Evolutionary conservation across 176 grass and related monocot species (phyloP).

Genomic region (Bromus sterilis): DNA sequence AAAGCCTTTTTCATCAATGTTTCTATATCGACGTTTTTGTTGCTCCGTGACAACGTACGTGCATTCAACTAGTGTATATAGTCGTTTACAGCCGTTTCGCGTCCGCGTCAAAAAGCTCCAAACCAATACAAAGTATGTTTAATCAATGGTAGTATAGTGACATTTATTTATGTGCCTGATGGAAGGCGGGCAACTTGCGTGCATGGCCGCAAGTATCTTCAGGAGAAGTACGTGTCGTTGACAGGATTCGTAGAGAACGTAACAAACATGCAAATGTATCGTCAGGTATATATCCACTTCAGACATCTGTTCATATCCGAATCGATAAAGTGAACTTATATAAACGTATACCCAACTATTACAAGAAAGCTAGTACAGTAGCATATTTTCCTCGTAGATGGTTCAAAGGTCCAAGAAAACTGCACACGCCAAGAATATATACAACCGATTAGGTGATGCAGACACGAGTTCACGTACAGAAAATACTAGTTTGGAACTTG

Average conservation of each 20-base stretch:
- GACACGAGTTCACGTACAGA: neutral
- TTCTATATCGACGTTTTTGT: no score
- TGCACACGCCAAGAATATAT: neutral
- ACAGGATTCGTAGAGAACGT: neutral
- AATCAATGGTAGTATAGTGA: neutral
- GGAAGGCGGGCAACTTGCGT: neutral
- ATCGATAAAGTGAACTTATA: neutral
- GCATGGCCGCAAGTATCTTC: neutral
- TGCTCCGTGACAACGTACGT: no score
- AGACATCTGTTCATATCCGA: neutral
- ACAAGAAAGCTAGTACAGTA: neutral
- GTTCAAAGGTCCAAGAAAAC: constrained; percentile 25
- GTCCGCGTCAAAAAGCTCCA: no score
- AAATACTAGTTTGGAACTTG: constrained; percentile 6
- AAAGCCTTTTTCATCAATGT: no score
- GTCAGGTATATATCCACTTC: neutral
- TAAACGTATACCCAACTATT: neutral
- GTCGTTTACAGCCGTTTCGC: no score
- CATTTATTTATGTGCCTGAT: neutral
- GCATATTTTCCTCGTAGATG: neutral
- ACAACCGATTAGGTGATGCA: neutral
- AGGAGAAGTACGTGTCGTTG: neutral
- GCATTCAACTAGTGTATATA: no score
- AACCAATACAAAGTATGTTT: neutral
- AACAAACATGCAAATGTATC: neutral